phyloP scores from a whole-genome alignment of 108 stramenopile species.

The Discostella stelligeroides region DNA sequence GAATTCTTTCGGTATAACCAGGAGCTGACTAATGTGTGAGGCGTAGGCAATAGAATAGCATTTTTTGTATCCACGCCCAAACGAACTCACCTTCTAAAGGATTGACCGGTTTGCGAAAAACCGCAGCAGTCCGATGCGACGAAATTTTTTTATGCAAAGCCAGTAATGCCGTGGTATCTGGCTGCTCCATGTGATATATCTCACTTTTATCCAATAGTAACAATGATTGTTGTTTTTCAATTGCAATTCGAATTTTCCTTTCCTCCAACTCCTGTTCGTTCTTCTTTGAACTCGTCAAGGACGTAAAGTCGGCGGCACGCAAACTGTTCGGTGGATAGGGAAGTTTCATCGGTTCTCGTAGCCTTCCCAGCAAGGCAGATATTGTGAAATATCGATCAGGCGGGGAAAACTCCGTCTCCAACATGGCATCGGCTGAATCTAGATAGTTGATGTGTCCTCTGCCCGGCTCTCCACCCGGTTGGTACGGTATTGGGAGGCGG shows the following conservation, averaged over 20 bases:
- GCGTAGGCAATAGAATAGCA: too few relatives aligned
- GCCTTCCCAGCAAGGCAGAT: constrained; percentile 72
- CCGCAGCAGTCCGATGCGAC: constrained; percentile 70
- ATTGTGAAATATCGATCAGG: constrained; percentile 76
- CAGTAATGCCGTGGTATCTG: constrained; percentile 51
- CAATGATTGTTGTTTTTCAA: constrained; percentile 46
- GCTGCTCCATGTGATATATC: constrained; percentile 53
- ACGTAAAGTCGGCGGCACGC: constrained; percentile 15
- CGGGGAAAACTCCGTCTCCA: constrained; percentile 69
- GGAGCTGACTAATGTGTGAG: constrained; percentile 75
- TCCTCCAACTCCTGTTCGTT: constrained; percentile 32
- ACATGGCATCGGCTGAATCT: constrained; percentile 48
- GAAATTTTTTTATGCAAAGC: constrained; percentile 76
- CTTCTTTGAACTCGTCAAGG: not conserved
- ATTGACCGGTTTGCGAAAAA: constrained; percentile 83
- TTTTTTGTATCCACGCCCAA: too few relatives aligned
- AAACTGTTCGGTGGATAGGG: constrained; percentile 65
- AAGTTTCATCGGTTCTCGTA: constrained; percentile 74
- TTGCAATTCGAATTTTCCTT: constrained; percentile 17
- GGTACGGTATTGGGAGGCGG: constrained; percentile 34
- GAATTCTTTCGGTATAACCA: constrained; percentile 77
- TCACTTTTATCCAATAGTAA: constrained; percentile 41
- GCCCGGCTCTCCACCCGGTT: constrained; percentile 36
- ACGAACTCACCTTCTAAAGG: constrained; percentile 46
- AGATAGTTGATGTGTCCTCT: constrained; percentile 30